Percentiles rank a stretch among this genome's conserved stretches.
phyloP scores from a whole-genome alignment of 176 grass and related monocot species.

The Aechmea fasciata region DNA sequence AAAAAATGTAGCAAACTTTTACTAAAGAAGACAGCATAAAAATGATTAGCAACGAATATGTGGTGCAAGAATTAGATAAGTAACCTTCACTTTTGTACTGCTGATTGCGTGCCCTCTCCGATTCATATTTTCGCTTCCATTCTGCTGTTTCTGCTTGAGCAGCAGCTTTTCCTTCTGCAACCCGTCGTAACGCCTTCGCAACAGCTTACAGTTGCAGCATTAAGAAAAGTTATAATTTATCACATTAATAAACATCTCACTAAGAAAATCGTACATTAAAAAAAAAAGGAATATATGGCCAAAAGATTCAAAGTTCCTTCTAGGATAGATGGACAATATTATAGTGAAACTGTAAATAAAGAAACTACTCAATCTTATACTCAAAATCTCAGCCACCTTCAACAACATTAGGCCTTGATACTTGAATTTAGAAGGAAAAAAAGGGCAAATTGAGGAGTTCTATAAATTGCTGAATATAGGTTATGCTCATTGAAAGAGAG shows the following conservation, averaged over 20 bases:
- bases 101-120: constrained; percentile 46
- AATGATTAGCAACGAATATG: constrained; percentile 4
- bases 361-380: too few species aligned
- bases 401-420: too few species aligned
- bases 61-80: constrained; percentile 8
- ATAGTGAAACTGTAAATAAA: too few species aligned
- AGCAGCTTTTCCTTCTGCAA: constrained; percentile 79
- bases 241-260: background rate
- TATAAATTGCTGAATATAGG: too few species aligned
- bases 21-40: background rate
- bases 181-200: constrained; percentile 71
- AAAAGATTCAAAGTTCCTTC: constrained; percentile 7
- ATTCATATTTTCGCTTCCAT: constrained; percentile 89
- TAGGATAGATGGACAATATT: background rate
- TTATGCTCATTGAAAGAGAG: too few species aligned
- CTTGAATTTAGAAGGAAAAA: too few species aligned
- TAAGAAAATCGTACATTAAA: constrained; percentile 9
- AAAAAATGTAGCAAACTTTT: too few species aligned
- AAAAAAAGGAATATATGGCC: background rate
- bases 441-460: too few species aligned
- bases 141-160: constrained; percentile 79
- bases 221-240: constrained; percentile 18
- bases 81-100: constrained; percentile 46
- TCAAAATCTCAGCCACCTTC: too few species aligned
- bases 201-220: constrained; percentile 53